Evolutionary conservation across 306 rosid species (phyloP).

Genomic region (Arachis hypogaea): DNA sequence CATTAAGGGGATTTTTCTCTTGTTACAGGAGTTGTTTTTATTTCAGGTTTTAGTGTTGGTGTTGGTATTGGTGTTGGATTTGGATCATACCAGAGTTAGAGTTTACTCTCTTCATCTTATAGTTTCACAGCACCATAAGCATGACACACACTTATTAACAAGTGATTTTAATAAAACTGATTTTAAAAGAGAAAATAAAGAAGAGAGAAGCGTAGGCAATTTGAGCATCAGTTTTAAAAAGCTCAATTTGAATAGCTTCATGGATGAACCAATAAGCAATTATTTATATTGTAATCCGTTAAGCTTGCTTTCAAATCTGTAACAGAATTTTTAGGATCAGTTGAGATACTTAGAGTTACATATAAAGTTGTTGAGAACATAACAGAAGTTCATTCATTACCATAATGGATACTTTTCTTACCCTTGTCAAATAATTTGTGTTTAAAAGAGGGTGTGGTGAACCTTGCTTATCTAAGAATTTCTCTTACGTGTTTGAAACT

Average conservation of each 20-base stretch:
- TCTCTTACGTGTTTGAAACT: not conserved
- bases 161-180: too few relatives aligned
- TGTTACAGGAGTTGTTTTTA: too few relatives aligned
- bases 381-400: not conserved
- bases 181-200: too few relatives aligned
- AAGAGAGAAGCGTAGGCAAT: not conserved
- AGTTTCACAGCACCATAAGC: too few relatives aligned
- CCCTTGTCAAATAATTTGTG: not conserved
- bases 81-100: too few relatives aligned
- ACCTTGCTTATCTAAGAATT: not conserved
- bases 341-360: not conserved
- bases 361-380: too few relatives aligned
- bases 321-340: not conserved
- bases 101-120: too few relatives aligned
- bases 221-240: constrained; percentile 50
- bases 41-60: too few relatives aligned
- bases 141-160: too few relatives aligned
- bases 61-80: too few relatives aligned
- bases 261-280: constrained; percentile 39
- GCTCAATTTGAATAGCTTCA: constrained; percentile 43
- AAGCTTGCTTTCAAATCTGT: not conserved
- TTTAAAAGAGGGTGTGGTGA: too few relatives aligned
- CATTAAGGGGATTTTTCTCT: too few relatives aligned
- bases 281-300: not conserved
- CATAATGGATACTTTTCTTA: not conserved